These are phyloP conservation scores for Plectosphaerella sp. DNA, from an alignment of 2,329 filamentous ascomycete genomes.

Conservation along the genomic window DNA sequence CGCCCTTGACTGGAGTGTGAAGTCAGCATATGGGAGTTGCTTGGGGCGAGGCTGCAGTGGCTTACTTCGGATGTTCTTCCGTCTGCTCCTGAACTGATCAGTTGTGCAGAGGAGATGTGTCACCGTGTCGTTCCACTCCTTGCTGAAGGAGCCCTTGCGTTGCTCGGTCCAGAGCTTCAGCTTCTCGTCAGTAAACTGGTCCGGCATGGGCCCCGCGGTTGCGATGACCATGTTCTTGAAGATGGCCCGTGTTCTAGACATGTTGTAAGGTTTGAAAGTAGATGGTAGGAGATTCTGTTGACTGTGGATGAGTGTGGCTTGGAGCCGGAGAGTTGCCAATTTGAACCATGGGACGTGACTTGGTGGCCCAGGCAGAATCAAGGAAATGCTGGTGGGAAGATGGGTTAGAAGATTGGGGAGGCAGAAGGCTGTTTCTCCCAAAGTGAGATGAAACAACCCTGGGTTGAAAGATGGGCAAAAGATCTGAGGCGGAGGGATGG, in stretches of 20 bases:
- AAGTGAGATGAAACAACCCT: no score
- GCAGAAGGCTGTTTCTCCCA: no score
- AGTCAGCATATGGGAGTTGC: not conserved
- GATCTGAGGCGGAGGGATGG: no score
- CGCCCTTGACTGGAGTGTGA: constrained; percentile 27
- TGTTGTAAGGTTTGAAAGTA: not conserved
- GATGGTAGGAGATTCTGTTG: no score
- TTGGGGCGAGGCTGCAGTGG: not conserved
- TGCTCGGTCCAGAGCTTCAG: constrained; percentile 61
- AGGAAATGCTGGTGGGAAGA: no score
- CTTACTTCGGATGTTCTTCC: constrained; percentile 7
- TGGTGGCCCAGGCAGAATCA: no score
- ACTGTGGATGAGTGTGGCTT: no score
- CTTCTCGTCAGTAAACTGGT: constrained; percentile 43
- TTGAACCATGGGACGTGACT: no score
- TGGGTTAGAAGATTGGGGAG: no score
- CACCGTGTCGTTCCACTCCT: constrained; percentile 45
- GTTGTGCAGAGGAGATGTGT: constrained; percentile 71
- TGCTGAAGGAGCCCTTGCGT: constrained; percentile 56
- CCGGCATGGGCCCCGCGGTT: constrained; percentile 53
- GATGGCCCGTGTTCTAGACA: constrained; percentile 21
- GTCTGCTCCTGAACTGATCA: constrained; percentile 48
- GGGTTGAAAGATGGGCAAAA: no score
- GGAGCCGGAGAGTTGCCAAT: no score
- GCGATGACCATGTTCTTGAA: constrained; percentile 53